Percentiles rank a stretch among this genome's conserved stretches.
Evolutionary conservation across 805 yeast genomes (phyloP).

Genomic region (Maudiozyma turicensis): DNA sequence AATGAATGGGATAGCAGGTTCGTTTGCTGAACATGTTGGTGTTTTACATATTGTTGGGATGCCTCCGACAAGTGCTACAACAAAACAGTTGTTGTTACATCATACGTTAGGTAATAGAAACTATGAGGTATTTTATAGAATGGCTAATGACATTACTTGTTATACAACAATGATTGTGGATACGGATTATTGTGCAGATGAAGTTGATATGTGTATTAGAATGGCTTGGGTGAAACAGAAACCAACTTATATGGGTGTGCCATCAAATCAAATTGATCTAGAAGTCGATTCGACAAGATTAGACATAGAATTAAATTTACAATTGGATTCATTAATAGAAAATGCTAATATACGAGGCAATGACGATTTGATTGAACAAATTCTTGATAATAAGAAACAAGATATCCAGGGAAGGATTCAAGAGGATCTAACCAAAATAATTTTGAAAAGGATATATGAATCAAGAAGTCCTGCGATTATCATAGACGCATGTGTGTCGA

Average conservation of each 20-base stretch:
- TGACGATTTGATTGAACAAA: conserved; percentile 36
- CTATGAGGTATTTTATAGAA: conserved; percentile 56
- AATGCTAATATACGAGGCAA: background rate
- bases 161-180: conserved; percentile 51
- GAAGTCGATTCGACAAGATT: conserved; percentile 41
- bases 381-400: conserved; percentile 9
- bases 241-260: conserved; percentile 70
- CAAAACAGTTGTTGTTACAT: conserved; percentile 49
- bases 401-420: conserved; percentile 21
- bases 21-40: conserved; percentile 76
- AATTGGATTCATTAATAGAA: background rate
- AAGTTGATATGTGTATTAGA: conserved; percentile 58
- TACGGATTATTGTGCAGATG: conserved; percentile 46
- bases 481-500: conserved; percentile 72
- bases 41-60: conserved; percentile 81
- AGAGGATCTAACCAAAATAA: conserved; percentile 42
- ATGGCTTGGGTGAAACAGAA: conserved; percentile 58
- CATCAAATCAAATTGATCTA: conserved; percentile 62
- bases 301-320: conserved; percentile 25
- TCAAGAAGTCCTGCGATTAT: conserved; percentile 58
- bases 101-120: conserved; percentile 74
- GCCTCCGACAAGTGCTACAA: conserved; percentile 35
- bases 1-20: conserved; percentile 72
- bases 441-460: conserved; percentile 38
- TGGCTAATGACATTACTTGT: conserved; percentile 56